phyloP scores from a whole-genome alignment of 1,284 basidiomycete species.

The Bondarzewia mesenterica region DNA sequence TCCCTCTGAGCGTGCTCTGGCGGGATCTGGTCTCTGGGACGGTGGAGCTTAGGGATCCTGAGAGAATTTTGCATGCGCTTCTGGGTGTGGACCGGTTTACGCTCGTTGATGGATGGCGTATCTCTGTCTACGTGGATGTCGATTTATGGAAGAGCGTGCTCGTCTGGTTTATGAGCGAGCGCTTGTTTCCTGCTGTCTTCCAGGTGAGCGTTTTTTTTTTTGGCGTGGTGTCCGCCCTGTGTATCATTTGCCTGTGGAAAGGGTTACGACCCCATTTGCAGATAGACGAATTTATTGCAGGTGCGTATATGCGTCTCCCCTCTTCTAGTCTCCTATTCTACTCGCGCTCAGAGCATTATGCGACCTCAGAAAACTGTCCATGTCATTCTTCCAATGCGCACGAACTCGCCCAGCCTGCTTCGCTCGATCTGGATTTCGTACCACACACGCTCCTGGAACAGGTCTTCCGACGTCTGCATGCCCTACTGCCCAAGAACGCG shows the following conservation, averaged over 20 bases:
- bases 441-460: neutral
- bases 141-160: neutral
- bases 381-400: too few species aligned
- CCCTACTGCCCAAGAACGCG: neutral
- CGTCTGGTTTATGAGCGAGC: neutral
- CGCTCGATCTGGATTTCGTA: neutral
- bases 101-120: neutral
- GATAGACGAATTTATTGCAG: neutral
- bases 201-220: too few species aligned
- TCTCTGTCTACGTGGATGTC: neutral
- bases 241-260: too few species aligned
- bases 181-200: neutral
- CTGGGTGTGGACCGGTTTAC: neutral
- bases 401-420: too few species aligned
- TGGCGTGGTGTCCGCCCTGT: too few species aligned
- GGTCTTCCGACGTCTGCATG: neutral
- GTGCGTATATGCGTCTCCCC: neutral
- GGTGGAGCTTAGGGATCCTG: constrained; percentile 3
- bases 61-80: neutral
- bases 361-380: too few species aligned
- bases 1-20: neutral
- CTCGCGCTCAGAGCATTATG: too few species aligned
- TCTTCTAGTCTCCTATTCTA: too few species aligned
- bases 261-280: too few species aligned
- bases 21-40: neutral